Conservation (phyloP, 306 rosid species). For the Geum urbanum region DNA sequence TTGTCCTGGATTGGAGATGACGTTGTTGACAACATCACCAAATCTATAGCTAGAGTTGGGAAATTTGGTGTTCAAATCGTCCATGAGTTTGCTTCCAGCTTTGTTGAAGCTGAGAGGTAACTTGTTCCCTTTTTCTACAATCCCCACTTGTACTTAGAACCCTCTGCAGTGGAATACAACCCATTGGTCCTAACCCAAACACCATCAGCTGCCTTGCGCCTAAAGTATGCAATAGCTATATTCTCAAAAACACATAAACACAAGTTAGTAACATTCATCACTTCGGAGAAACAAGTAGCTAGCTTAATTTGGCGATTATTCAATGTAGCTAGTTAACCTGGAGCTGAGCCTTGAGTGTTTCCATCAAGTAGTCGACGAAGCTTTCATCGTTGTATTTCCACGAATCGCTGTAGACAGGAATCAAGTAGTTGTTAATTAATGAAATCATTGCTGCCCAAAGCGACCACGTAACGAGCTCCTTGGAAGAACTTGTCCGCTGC, state of each 20-base stretch:
- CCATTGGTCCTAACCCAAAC: conserved; percentile 94
- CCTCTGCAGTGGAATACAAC: conserved; percentile 91
- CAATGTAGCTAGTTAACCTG: conserved; percentile 40
- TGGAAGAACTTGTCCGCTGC: conserved; percentile 59
- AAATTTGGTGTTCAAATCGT: conserved; percentile 44
- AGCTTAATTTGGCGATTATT: background rate
- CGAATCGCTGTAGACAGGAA: conserved; percentile 83
- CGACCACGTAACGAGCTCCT: conserved; percentile 63
- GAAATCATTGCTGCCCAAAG: conserved; percentile 93
- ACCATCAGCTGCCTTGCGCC: conserved; percentile 84
- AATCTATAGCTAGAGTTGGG: conserved; percentile 65
- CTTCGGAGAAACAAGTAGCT: background rate
- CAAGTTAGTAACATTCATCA: background rate
- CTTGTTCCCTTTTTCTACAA: conserved; percentile 63
- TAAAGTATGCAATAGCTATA: conserved; percentile 61
- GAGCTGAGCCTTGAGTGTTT: conserved; percentile 62
- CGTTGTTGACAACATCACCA: conserved; percentile 72
- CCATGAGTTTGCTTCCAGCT: conserved; percentile 45
- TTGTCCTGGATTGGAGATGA: conserved; percentile 57
- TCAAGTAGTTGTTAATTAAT: conserved; percentile 88
- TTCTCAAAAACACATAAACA: background rate
- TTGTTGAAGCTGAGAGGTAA: conserved; percentile 74
- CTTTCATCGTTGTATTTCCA: conserved; percentile 82
- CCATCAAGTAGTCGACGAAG: conserved; percentile 60
- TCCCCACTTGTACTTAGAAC: conserved; percentile 61